phyloP scores from a whole-genome alignment of 768 basidiomycete species.

The Artomyces pyxidatus region DNA sequence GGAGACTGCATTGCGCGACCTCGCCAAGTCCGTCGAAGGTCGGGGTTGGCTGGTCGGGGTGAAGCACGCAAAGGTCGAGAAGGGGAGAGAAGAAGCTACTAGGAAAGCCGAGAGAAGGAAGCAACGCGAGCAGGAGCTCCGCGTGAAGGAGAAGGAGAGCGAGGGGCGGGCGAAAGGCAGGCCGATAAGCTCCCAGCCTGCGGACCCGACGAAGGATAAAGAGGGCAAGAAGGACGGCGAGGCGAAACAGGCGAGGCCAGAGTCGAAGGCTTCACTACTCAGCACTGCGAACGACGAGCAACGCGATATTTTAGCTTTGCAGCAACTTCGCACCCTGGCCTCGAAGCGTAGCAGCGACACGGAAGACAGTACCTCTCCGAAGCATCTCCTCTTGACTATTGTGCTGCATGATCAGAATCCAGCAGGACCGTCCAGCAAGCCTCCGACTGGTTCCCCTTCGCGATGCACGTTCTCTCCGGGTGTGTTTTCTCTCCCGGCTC shows the following conservation, averaged over 20 bases:
- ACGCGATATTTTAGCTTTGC: slow-evolving; percentile 15
- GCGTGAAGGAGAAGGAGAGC: slow-evolving; percentile 10
- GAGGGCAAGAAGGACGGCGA: background rate
- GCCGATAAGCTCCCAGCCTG: background rate
- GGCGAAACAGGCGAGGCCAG: background rate
- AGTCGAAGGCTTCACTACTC: slow-evolving; percentile 1
- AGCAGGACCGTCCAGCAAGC: slow-evolving; percentile 17
- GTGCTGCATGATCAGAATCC: slow-evolving; percentile 24
- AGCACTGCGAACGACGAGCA: slow-evolving; percentile 2
- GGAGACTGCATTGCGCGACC: slow-evolving; percentile 6
- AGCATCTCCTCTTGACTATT: slow-evolving; percentile 47
- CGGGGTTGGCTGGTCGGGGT: slow-evolving; percentile 10
- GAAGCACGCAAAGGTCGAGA: slow-evolving; percentile 2
- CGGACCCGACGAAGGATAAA: slow-evolving; percentile 1
- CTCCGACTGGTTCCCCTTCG: slow-evolving; percentile 28
- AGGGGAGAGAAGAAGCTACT: background rate
- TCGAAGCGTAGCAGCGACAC: slow-evolving; percentile 21
- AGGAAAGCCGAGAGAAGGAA: background rate
- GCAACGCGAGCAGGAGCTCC: slow-evolving; percentile 7
- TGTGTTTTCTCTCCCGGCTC: slow-evolving; percentile 31
- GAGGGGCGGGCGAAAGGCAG: slow-evolving; percentile 2
- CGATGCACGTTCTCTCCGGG: slow-evolving; percentile 38
- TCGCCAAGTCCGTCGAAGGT: slow-evolving; percentile 3
- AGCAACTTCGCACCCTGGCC: slow-evolving; percentile 20
- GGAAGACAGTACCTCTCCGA: slow-evolving; percentile 25